Evolutionary conservation across 768 basidiomycete genomes (phyloP), one percentile per base, ranked within the genome.

Genomic region (Mycena alexandri): DNA sequence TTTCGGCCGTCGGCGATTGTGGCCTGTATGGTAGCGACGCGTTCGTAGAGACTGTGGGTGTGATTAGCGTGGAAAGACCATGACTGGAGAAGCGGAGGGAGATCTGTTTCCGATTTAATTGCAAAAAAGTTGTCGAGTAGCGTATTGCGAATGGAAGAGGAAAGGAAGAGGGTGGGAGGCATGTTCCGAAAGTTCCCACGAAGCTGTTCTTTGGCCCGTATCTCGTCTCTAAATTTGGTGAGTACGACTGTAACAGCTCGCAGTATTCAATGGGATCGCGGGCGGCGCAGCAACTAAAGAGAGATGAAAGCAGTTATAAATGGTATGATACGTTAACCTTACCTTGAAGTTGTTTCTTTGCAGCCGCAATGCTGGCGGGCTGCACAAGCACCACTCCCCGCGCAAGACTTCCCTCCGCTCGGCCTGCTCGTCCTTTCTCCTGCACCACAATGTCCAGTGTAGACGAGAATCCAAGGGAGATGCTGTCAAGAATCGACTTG

Each of bases 361-460:
- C 55, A 5, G 55, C 42, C 6, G 42, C 21, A 3, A 57, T 42
- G 6, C 21, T 29, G 44, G 41, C 44, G 7, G 55, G 55, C 19
- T 60, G 59, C 0, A 48, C 46, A 2, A 60, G 36, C 16, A 50
- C 22, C 1, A 60, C 21, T 3, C 33, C 59, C 2, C 59, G 59
- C 5, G 33, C 59, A 10, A 24, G 4, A 13, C 16, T 50, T 5
- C 14, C 59, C 2, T 16, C 7, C 14, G 13, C 59, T 5, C 59
- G 33, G 2, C 58, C 65, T 16, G 22, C 58, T 2, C 63, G 55
- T 4, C 63, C 63, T 8, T 47, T 34, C 44, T 65, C 29, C 36
- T 65, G 63, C n/a, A 21, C 3, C 3, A 34, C 2, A 22, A 46
- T 46, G 41, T 54, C 52, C 8, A 60, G 22, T 4, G 58, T 41